Evolutionary conservation across 345 rosid genomes (phyloP).

Genomic region (Corchorus olitorius): DNA sequence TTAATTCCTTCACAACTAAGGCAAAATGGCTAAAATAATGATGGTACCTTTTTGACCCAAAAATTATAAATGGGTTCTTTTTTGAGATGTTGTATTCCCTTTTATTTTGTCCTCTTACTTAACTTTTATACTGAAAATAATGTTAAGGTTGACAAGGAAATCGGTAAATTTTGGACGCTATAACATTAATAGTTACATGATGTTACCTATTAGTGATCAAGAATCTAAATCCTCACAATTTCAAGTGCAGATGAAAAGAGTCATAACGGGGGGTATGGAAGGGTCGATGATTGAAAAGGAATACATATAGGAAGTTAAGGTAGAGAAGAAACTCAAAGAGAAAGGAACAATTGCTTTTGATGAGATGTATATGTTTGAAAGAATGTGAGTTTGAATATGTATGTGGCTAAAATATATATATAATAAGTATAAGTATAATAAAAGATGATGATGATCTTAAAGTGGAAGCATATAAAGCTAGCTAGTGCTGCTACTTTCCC

Average conservation of each 20-base stretch:
- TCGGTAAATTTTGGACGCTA: background rate
- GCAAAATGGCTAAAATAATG: background rate
- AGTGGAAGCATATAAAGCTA: slow-evolving; percentile 21
- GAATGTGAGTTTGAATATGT: slow-evolving; percentile 8
- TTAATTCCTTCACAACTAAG: slow-evolving; percentile 35
- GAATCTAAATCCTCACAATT: too few relatives aligned
- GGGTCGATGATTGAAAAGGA: background rate
- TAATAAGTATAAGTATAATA: background rate
- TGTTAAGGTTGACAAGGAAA: background rate
- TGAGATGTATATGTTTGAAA: slow-evolving; percentile 11
- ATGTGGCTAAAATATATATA: slow-evolving; percentile 7
- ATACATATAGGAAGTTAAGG: background rate
- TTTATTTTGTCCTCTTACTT: background rate
- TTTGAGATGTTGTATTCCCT: background rate
- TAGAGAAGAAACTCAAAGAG: slow-evolving; percentile 11
- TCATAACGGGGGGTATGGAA: too few relatives aligned
- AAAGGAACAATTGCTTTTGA: slow-evolving; percentile 25
- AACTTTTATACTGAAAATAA: background rate
- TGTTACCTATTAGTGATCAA: too few relatives aligned
- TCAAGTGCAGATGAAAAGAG: too few relatives aligned
- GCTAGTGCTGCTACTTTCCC: slow-evolving; percentile 19
- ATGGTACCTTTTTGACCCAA: slow-evolving; percentile 29
- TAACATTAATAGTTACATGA: too few relatives aligned
- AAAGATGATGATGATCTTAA: slow-evolving; percentile 11
- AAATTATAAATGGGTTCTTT: background rate